These are phyloP conservation scores for Sugiyamaella qingdaonensis DNA, from an alignment of 805 yeast species.

Conservation along the genomic window DNA sequence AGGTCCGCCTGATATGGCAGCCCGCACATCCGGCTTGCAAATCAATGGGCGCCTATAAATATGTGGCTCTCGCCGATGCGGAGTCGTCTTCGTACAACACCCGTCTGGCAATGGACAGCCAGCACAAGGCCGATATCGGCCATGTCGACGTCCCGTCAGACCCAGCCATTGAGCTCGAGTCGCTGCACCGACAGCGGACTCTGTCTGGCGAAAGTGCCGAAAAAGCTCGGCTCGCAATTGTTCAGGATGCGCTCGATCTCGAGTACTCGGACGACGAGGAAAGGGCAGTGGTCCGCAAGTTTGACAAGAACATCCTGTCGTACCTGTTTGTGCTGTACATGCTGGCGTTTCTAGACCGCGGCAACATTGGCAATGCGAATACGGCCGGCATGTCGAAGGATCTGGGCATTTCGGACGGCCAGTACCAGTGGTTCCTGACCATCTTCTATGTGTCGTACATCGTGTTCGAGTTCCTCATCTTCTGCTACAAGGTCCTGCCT, in stretches of 20 bases:
- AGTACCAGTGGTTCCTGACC: constrained; percentile 45
- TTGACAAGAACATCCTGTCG: constrained; percentile 43
- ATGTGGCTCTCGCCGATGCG: background rate
- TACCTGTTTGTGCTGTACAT: constrained; percentile 45
- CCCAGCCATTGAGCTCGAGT: background rate
- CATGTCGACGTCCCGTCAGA: background rate
- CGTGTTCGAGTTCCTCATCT: constrained; percentile 45
- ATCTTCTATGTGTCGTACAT: constrained; percentile 48
- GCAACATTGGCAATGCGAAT: constrained; percentile 52
- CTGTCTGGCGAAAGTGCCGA: background rate
- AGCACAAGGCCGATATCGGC: background rate
- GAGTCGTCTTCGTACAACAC: background rate
- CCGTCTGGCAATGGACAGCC: background rate
- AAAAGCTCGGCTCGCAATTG: background rate
- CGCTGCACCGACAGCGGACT: background rate
- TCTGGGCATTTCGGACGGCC: constrained; percentile 37
- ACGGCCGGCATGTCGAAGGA: constrained; percentile 47
- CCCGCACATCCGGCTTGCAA: background rate
- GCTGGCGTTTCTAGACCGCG: constrained; percentile 48
- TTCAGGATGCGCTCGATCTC: constrained; percentile 11
- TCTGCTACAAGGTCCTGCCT: constrained; percentile 44
- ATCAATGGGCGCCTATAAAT: background rate
- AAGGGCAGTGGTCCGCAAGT: constrained; percentile 32
- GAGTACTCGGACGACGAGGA: constrained; percentile 23
- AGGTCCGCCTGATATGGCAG: background rate